These are phyloP conservation scores for Immersiporthe knoxdaviesiana DNA, from an alignment of 2,329 filamentous ascomycete genomes.

Conservation along the genomic window DNA sequence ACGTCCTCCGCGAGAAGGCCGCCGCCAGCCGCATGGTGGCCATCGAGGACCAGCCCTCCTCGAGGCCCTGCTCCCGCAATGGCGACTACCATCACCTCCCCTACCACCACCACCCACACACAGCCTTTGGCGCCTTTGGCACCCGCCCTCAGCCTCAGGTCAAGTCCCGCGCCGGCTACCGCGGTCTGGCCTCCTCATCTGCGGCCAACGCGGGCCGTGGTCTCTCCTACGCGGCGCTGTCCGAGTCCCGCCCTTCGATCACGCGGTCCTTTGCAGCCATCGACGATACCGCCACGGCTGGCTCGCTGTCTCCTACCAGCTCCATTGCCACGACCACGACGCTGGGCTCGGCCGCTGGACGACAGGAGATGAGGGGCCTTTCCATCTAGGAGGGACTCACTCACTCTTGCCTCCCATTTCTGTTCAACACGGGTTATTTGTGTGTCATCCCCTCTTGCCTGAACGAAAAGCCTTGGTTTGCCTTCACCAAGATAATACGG, in stretches of 20 bases:
- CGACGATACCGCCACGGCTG: conserved; percentile 18
- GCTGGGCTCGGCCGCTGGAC: conserved; percentile 2
- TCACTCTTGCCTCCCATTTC: too few relatives aligned
- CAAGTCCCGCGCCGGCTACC: conserved; percentile 25
- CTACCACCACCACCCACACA: too few relatives aligned
- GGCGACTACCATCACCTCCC: background rate
- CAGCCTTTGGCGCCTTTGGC: background rate
- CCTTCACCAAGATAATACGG: background rate
- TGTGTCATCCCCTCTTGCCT: background rate
- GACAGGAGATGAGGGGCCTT: conserved; percentile 1
- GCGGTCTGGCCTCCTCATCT: conserved; percentile 24
- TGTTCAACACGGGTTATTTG: background rate
- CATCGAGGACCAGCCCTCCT: conserved; percentile 38
- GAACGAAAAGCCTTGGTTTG: background rate
- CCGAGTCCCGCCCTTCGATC: conserved; percentile 22
- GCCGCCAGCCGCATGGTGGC: conserved; percentile 53
- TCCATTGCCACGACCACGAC: conserved; percentile 12
- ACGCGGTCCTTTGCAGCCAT: conserved; percentile 25
- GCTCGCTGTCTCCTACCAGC: conserved; percentile 5
- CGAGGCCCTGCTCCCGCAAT: conserved; percentile 31
- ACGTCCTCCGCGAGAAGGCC: conserved; percentile 56
- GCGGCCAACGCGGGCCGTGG: conserved; percentile 10
- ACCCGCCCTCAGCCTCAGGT: conserved; percentile 7
- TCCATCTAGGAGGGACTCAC: background rate
- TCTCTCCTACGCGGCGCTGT: conserved; percentile 6